These are phyloP conservation scores for Paramecium tetraurelia DNA, from an alignment of 73 alveolate species.

Conservation along the genomic window DNA sequence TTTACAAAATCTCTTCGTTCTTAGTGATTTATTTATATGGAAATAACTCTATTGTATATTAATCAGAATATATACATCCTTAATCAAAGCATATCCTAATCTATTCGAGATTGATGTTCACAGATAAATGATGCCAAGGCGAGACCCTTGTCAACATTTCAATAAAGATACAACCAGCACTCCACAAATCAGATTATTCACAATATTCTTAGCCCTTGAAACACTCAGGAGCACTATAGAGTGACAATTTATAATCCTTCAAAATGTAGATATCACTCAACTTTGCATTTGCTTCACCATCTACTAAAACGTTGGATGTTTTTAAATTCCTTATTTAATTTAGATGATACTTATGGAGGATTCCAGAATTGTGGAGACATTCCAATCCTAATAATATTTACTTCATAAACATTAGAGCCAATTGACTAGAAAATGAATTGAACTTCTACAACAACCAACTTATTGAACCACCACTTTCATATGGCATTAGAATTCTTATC, in stretches of 20 bases:
- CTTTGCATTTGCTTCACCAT: constrained; percentile 16
- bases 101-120: background rate
- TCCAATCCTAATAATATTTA: background rate
- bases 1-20: background rate
- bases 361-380: background rate
- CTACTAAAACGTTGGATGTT: constrained; percentile 36
- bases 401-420: background rate
- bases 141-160: background rate
- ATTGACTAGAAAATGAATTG: background rate
- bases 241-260: background rate
- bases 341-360: background rate
- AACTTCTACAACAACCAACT: background rate
- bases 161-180: constrained; percentile 39
- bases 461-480: background rate
- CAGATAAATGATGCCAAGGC: background rate
- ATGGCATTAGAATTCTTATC: background rate
- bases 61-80: background rate
- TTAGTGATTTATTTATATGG: background rate
- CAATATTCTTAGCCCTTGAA: background rate
- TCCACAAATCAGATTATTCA: constrained; percentile 25
- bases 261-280: constrained; percentile 1
- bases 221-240: constrained; percentile 7
- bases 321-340: background rate
- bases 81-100: background rate
- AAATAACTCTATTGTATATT: background rate